Base-by-base conservation (phyloP, 176 grass and related monocot species). In the Thalia dealbata region DNA sequence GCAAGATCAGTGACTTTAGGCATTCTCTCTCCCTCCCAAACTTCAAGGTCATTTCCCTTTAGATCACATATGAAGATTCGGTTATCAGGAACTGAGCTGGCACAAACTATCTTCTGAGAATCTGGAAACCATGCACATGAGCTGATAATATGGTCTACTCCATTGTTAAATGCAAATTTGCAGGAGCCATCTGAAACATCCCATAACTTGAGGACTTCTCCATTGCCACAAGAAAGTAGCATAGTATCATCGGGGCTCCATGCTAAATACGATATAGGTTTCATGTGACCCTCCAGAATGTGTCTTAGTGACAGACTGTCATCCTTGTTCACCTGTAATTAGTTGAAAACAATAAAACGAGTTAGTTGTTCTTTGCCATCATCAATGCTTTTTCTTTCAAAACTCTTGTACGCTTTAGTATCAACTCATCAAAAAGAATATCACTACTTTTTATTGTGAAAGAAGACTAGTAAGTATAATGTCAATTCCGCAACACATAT, bases 61-160 rank as follows among this genome's bases (percentile, higher is more conserved):
- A 97, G 68, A 75, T 97, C 89, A 80, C 90, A 99, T 51, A 83
- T 88, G 63, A 92, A 99, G 67, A 99, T 99, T 69, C 75, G 78
- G 41, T 92, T 97, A 70, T 78, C 67, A 48, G 83, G 78, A 21
- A 71, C 50, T 2, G 64, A 86, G 41, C 90, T 91, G 62, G 81
- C 81, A 78, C 90, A 99, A 43, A 99, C 87, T 74, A 99, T 90
- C 86, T 99, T 93, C 61, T 99, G 78, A 0, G 95, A 99, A 79
- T 74, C 81, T 50, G 95, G 95, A 74, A 99, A 99, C 95, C 95
- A 99, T 65, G 90, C 83, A 77, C 90, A 99, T 24, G 90, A 85
- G 78, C 76, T 84, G 77, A 97, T 88, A 24, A 83, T 70, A 51
- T 46, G 60, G 44, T 73, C 54, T 30, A 60, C 51, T 25, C 73